A percentile compares a stretch with the other conserved stretches of the same genome.
phyloP scores from a whole-genome alignment of 208 protist species.

The Acanthamoeba royreba region DNA sequence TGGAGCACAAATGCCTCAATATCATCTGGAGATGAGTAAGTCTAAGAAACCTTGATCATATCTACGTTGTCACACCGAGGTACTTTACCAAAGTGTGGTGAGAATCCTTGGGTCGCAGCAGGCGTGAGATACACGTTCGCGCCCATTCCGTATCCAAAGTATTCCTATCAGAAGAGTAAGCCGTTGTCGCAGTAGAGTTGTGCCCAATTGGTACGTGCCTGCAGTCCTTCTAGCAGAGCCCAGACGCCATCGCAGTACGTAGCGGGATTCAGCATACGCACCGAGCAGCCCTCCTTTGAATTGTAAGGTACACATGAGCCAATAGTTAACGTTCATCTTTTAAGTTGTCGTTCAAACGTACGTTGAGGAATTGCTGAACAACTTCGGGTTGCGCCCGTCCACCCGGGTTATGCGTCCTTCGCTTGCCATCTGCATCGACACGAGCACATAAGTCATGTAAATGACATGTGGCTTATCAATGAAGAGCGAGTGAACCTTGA shows the following conservation, averaged over 20 bases:
- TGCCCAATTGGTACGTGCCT: background rate
- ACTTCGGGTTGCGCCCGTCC: background rate
- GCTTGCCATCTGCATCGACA: background rate
- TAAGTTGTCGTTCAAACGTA: background rate
- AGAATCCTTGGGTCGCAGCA: slow-evolving; percentile 71
- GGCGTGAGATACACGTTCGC: slow-evolving; percentile 93
- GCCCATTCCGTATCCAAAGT: slow-evolving; percentile 85
- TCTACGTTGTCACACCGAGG: background rate
- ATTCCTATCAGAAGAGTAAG: slow-evolving; percentile 83
- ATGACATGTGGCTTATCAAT: too few species aligned
- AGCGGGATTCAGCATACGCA: background rate
- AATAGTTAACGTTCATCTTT: background rate
- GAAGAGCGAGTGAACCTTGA: too few species aligned
- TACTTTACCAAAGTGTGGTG: slow-evolving; percentile 59
- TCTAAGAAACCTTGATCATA: too few species aligned
- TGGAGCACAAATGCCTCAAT: slow-evolving; percentile 94
- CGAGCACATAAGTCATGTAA: background rate
- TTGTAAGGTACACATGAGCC: too few species aligned
- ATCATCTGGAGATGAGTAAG: slow-evolving; percentile 90
- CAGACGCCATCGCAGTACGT: slow-evolving; percentile 43
- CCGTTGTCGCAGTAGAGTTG: background rate
- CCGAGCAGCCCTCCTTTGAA: background rate
- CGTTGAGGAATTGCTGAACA: background rate
- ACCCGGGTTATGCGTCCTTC: background rate
- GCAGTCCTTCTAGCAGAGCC: background rate